Evolutionary conservation across 2,329 filamentous ascomycete genomes (phyloP).

Genomic region (Alternaria ethzedia): DNA sequence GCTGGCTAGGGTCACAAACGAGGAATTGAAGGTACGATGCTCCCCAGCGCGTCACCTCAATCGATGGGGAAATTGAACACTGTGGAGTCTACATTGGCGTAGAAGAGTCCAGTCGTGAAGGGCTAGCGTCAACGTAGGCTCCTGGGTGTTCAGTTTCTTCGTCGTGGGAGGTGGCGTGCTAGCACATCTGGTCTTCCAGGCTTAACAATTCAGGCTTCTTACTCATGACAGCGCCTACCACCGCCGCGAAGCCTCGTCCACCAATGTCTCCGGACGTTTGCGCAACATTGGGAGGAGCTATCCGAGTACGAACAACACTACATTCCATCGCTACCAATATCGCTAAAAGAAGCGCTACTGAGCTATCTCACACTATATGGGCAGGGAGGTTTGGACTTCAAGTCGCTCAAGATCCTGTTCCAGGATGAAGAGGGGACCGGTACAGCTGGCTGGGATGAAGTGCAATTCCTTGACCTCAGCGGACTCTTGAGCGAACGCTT

Average conservation of each 20-base stretch:
- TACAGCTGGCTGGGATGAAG: conserved; percentile 50
- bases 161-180: background rate
- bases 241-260: conserved; percentile 55
- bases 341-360: conserved; percentile 60
- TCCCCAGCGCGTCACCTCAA: background rate
- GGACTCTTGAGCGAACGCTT: conserved; percentile 58
- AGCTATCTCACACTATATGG: conserved; percentile 63
- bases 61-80: background rate
- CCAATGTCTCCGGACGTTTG: conserved; percentile 60
- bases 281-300: conserved; percentile 63
- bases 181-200: conserved; percentile 4
- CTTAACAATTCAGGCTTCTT: conserved; percentile 28
- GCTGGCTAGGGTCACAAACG: conserved; percentile 31
- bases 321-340: conserved; percentile 58
- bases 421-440: conserved; percentile 42
- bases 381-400: conserved; percentile 47
- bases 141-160: background rate
- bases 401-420: conserved; percentile 60
- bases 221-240: conserved; percentile 41
- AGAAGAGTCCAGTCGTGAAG: background rate
- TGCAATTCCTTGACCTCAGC: conserved; percentile 61
- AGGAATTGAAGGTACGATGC: conserved; percentile 33
- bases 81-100: background rate
- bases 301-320: conserved; percentile 63
- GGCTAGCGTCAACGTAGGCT: background rate